Conservation (phyloP, 495 filamentous ascomycete species). For the Penicillium ucsense region DNA sequence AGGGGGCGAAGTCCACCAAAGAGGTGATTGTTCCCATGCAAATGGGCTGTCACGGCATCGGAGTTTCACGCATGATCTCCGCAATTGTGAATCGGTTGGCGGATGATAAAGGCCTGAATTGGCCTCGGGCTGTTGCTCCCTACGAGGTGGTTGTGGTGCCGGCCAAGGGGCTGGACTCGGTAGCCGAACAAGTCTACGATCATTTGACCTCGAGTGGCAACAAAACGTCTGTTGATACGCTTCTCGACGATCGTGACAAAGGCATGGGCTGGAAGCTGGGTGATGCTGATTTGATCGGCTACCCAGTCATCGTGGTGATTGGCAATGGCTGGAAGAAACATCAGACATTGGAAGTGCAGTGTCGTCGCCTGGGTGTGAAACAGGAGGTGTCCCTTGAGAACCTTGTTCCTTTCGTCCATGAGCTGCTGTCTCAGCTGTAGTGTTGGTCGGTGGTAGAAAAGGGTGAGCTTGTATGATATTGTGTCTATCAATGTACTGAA, state of each 20-base stretch:
- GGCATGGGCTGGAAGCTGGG: conserved; percentile 72
- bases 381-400: conserved; percentile 36
- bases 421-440: conserved; percentile 35
- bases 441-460: background rate
- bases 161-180: conserved; percentile 33
- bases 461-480: background rate
- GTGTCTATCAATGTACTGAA: background rate
- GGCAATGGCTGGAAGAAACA: conserved; percentile 64
- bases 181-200: conserved; percentile 54
- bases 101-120: conserved; percentile 70
- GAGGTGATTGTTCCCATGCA: conserved; percentile 49
- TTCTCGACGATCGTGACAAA: conserved; percentile 69
- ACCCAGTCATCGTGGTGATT: conserved; percentile 70
- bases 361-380: conserved; percentile 46
- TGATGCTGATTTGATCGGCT: conserved; percentile 84
- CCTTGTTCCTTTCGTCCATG: conserved; percentile 27
- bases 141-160: conserved; percentile 69
- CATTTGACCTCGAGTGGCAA: conserved; percentile 20
- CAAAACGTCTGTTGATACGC: conserved; percentile 39
- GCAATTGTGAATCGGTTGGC: conserved; percentile 69
- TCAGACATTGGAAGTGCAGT: conserved; percentile 65
- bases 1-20: conserved; percentile 9
- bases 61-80: conserved; percentile 82
- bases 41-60: conserved; percentile 97
- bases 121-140: conserved; percentile 80